phyloP scores from a whole-genome alignment of 2,329 filamentous ascomycete species.

The Cladosporium oxysporum region DNA sequence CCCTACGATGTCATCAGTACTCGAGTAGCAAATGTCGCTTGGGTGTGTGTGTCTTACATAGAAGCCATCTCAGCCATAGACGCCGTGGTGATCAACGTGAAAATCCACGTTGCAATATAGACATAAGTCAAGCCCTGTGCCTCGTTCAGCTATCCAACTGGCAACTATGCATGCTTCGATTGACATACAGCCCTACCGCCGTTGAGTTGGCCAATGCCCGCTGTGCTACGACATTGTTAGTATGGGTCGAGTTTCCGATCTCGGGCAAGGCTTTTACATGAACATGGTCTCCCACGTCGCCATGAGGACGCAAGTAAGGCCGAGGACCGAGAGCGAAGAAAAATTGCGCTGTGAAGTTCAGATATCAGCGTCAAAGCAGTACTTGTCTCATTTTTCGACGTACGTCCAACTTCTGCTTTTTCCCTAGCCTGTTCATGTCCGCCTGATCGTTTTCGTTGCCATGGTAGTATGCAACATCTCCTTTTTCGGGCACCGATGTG shows the following conservation, averaged over 20 bases:
- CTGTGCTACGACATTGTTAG: background rate
- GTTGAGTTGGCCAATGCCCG: conserved; percentile 1
- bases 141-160: background rate
- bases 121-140: background rate
- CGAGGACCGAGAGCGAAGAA: conserved; percentile 30
- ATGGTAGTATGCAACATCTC: background rate
- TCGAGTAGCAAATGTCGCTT: conserved; percentile 16
- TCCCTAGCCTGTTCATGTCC: conserved; percentile 22
- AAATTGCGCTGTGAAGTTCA: conserved; percentile 25
- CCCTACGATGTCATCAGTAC: conserved; percentile 12
- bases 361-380: too few species aligned
- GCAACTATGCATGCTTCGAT: too few species aligned
- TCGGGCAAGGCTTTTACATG: background rate
- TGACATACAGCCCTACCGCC: background rate
- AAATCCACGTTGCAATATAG: conserved; percentile 33
- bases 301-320: conserved; percentile 33
- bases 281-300: conserved; percentile 31
- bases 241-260: background rate
- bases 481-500: background rate
- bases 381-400: background rate
- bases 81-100: conserved; percentile 31
- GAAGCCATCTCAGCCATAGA: conserved; percentile 36
- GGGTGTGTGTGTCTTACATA: conserved; percentile 24
- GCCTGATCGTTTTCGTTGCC: background rate
- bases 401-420: conserved; percentile 12